A percentile compares a stretch with the other conserved stretches of the same genome.
phyloP scores from a whole-genome alignment of 2,329 filamentous ascomycete species.

The Fusarium aywerte region DNA sequence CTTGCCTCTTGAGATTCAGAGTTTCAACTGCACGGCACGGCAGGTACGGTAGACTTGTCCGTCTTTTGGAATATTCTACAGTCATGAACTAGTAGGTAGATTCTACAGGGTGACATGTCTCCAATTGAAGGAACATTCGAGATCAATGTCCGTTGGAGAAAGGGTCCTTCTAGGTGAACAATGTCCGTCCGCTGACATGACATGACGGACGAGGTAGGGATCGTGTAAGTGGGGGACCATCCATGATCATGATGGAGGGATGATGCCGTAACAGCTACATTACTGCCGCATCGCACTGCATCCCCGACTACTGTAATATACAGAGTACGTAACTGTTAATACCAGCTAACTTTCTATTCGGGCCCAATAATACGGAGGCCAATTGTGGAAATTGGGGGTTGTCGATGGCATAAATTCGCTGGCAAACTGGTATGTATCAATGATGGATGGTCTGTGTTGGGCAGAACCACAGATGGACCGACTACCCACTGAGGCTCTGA shows the following conservation, averaged over 20 bases:
- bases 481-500: constrained; percentile 21
- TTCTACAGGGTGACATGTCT: neutral
- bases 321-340: neutral
- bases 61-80: constrained; percentile 6
- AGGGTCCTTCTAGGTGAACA: constrained; percentile 12
- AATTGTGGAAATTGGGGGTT: constrained; percentile 16
- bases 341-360: neutral
- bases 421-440: neutral
- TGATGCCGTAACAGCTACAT: constrained; percentile 30
- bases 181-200: constrained; percentile 12
- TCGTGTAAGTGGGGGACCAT: constrained; percentile 29
- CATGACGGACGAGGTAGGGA: neutral
- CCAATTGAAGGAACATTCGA: constrained; percentile 10
- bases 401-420: neutral
- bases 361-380: constrained; percentile 12
- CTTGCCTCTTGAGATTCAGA: constrained; percentile 3
- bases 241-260: constrained; percentile 15
- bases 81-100: neutral
- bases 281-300: neutral
- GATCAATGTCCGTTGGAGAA: constrained; percentile 19
- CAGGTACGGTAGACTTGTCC: constrained; percentile 30
- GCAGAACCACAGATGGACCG: constrained; percentile 31
- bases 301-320: neutral
- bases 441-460: constrained; percentile 6
- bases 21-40: constrained; percentile 10